These are phyloP conservation scores for Phytophthora nicotianae DNA, from an alignment of 352 stramenopile species.

Conservation along the genomic window DNA sequence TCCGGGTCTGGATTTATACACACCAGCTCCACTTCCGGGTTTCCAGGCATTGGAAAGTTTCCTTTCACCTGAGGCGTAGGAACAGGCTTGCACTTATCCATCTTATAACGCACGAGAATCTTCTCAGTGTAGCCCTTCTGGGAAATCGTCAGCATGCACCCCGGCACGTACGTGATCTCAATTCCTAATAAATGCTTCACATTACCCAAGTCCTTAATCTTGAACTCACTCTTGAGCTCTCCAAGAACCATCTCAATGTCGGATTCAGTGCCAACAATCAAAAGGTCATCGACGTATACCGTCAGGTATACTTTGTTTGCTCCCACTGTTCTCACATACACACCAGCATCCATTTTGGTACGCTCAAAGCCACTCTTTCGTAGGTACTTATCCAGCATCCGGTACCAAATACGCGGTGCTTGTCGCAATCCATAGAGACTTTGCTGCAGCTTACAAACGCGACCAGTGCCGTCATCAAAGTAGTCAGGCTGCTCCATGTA, in stretches of 20 bases:
- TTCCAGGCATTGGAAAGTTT: conserved; percentile 14
- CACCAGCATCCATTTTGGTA: conserved; percentile 6
- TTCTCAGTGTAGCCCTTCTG: conserved; percentile 8
- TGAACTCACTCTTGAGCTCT: conserved; percentile 10
- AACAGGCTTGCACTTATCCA: conserved; percentile 8
- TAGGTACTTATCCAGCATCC: conserved; percentile 4
- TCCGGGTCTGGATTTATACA: conserved; percentile 9
- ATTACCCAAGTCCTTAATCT: conserved; percentile 6
- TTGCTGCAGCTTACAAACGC: conserved; percentile 5
- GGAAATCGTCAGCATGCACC: conserved; percentile 2
- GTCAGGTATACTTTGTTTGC: conserved; percentile 7
- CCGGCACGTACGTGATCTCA: conserved; percentile 12
- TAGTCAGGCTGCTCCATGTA: conserved; percentile 14
- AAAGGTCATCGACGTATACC: conserved; percentile 12
- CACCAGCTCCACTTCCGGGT: conserved; percentile 10
- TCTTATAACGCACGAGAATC: conserved; percentile 3
- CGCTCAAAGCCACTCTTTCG: not conserved
- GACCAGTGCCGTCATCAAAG: conserved; percentile 6
- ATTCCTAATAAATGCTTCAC: conserved; percentile 15
- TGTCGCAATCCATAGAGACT: conserved; percentile 8
- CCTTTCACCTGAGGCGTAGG: conserved; percentile 9
- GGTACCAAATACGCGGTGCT: not conserved
- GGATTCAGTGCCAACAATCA: conserved; percentile 6
- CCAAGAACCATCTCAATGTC: conserved; percentile 11
- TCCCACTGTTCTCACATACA: conserved; percentile 4